Evolutionary conservation across 2,329 filamentous ascomycete genomes (phyloP), one percentile per base, ranked within the genome.

Genomic region (Microdochium nivale): DNA sequence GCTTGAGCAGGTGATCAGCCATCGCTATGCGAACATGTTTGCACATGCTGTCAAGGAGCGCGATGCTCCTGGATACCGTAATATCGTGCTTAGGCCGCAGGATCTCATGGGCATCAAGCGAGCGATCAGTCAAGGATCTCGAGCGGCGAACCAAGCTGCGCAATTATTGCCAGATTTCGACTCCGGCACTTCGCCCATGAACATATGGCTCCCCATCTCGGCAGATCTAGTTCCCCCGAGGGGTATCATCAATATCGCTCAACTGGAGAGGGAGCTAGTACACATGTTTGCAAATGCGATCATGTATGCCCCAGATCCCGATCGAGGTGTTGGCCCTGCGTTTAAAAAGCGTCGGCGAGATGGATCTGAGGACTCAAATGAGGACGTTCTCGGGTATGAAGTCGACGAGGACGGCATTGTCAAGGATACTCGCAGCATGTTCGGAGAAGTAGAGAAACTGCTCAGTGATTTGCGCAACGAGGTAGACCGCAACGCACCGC

Each of bases 261-360:
- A 97, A 66, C 77, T 97, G 16, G 92, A 97, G 68, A 89, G 90
- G 58, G 92, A 97, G 66, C 74, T 97, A 11, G 89, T 95, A 60
- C 88, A 95, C 60, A 96, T 97, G 88, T 96, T 97, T 67, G 90
- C 90, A 58, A 97, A 97, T 62, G 92, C 94, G 19, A 87, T 96
- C 68, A 97, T 99, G 94, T 99, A 96, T 74, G 97, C 97, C 60
- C 84, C 88, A 0, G 89, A 95, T 55, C 84, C 86, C 0, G 76
- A 87, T 58, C 80, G 85, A 25, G 86, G 87, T 0, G 82, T 86
- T 10, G 86, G 86, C 0, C 73, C 77, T 2, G 72, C 76, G 0
- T 87, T 90, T 56, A 66, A 80, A 60, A 70, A 71, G 52, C 60
- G 58, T 23, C 61, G 61, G 27, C 55, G 59, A 62, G 70, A 40